Conservation (phyloP, 495 filamentous ascomycete genomes). For the Neurospora tetrasperma region DNA sequence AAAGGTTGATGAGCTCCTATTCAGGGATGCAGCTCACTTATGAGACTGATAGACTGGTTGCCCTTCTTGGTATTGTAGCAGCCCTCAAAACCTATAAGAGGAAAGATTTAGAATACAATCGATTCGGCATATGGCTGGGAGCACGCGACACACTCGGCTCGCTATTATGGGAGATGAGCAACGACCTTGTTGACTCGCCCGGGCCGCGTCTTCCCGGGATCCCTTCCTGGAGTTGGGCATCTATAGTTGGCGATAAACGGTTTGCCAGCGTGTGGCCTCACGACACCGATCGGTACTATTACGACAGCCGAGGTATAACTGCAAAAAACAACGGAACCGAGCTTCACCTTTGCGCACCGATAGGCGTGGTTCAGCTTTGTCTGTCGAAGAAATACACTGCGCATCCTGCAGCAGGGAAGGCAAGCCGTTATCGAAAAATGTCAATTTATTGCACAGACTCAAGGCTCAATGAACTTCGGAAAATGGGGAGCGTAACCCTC, state of each 20-base stretch:
- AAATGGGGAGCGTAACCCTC: neutral
- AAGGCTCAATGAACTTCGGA: too few relatives aligned
- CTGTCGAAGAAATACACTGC: accelerated
- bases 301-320: neutral
- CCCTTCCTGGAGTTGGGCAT: neutral
- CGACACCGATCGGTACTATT: neutral
- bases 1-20: accelerated
- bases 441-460: neutral
- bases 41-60: neutral
- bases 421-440: neutral
- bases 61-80: neutral
- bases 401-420: neutral
- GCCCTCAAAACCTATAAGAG: neutral
- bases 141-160: too few relatives aligned
- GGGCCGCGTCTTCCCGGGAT: neutral
- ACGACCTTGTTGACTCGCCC: neutral
- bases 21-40: neutral
- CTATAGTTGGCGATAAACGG: accelerated
- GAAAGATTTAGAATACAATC: neutral
- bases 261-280: neutral
- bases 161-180: neutral
- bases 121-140: neutral
- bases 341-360: neutral
- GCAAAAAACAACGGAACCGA: neutral
- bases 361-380: neutral